These are phyloP conservation scores for Saturnispora zaruensis DNA, from an alignment of 805 yeast species.

Conservation along the genomic window DNA sequence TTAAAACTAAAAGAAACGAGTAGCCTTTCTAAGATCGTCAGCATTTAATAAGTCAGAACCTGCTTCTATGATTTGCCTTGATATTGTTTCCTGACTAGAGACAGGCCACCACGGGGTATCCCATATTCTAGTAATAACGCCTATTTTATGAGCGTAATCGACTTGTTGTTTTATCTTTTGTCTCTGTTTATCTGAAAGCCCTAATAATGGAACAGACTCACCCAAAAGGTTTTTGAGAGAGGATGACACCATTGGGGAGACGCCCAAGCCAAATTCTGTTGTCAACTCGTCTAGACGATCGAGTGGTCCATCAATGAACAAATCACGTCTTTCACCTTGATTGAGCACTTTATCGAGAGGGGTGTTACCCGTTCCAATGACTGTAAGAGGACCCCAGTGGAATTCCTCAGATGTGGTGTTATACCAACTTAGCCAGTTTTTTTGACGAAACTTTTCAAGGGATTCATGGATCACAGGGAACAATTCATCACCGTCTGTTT, in stretches of 20 bases:
- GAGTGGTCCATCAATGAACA: slow-evolving; percentile 50
- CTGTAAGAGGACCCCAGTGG: slow-evolving; percentile 47
- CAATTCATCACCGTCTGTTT: slow-evolving; percentile 45
- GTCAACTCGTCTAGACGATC: slow-evolving; percentile 13
- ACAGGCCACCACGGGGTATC: slow-evolving; percentile 65
- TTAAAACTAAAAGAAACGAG: neutral
- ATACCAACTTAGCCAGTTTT: slow-evolving; percentile 43
- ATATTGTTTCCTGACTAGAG: slow-evolving; percentile 34
- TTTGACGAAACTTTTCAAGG: slow-evolving; percentile 39
- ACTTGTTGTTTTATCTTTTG: slow-evolving; percentile 23
- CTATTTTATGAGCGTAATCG: slow-evolving; percentile 39
- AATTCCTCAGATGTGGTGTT: slow-evolving; percentile 29
- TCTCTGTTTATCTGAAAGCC: slow-evolving; percentile 31
- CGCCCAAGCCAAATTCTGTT: slow-evolving; percentile 6
- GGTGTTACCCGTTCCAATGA: slow-evolving; percentile 58
- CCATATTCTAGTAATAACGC: slow-evolving; percentile 58
- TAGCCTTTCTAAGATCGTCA: slow-evolving; percentile 41
- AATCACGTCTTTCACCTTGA: slow-evolving; percentile 24
- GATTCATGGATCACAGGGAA: slow-evolving; percentile 38
- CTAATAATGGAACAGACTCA: slow-evolving; percentile 14
- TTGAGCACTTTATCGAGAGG: slow-evolving; percentile 35
- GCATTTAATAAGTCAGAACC: slow-evolving; percentile 56
- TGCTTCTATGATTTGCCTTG: slow-evolving; percentile 38
- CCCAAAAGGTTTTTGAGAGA: slow-evolving; percentile 23
- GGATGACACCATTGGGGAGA: slow-evolving; percentile 32